These are phyloP conservation scores for Eucalyptus regnans DNA, from an alignment of 345 rosid genomes.

Conservation along the genomic window DNA sequence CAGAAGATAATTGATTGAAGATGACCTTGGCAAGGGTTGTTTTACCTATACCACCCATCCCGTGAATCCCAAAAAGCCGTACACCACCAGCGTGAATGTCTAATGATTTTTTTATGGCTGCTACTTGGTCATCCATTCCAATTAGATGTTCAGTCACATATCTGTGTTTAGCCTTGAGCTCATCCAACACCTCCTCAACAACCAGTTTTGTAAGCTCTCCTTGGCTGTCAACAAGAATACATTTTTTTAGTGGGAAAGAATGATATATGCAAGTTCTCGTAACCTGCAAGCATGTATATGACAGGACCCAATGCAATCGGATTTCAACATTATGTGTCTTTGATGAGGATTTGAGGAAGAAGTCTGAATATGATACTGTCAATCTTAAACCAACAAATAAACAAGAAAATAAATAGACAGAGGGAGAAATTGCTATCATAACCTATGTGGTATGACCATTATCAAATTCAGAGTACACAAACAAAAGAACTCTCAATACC, in stretches of 20 bases:
- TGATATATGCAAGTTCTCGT: background rate
- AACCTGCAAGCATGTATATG: background rate
- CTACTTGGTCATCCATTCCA: background rate
- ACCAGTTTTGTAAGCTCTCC: background rate
- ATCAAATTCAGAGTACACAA: background rate
- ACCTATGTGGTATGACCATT: background rate
- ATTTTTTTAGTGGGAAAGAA: background rate
- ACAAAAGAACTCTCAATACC: background rate
- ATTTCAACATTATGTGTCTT: background rate
- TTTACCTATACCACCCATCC: background rate
- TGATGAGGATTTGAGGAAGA: background rate
- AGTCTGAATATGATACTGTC: background rate
- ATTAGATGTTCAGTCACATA: background rate
- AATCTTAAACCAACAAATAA: background rate
- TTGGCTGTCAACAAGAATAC: background rate
- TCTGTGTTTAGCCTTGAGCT: background rate
- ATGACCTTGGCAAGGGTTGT: background rate
- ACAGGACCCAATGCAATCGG: background rate
- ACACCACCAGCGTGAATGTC: background rate
- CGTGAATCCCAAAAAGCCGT: background rate
- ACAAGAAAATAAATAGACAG: background rate
- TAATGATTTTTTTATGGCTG: background rate
- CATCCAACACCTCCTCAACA: background rate
- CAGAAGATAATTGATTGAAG: background rate
- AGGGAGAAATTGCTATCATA: background rate